Conservation (phyloP, 129 eudicot species). For the Oenanthe sinensis region DNA sequence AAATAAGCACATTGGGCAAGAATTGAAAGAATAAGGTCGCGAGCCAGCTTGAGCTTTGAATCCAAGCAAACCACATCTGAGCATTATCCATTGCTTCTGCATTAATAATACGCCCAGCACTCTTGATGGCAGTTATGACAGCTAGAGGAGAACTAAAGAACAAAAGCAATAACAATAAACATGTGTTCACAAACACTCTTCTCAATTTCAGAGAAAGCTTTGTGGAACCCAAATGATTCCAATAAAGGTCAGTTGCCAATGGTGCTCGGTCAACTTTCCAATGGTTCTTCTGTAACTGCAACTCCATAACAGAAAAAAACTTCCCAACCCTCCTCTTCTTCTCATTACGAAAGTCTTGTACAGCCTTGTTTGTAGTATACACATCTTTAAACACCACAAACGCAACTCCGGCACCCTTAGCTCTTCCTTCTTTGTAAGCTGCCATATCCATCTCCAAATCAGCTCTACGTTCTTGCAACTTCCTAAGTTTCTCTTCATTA, state of each 20-base stretch:
- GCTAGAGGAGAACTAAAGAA: slow-evolving; percentile 97
- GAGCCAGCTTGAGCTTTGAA: slow-evolving; percentile 95
- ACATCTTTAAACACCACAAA: slow-evolving; percentile 97
- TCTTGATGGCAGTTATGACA: slow-evolving; percentile 63
- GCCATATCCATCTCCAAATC: slow-evolving; percentile 97
- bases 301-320: slow-evolving; percentile 75
- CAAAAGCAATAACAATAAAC: slow-evolving; percentile 64
- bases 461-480: slow-evolving; percentile 87
- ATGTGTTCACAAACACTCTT: slow-evolving; percentile 69
- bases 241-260: slow-evolving; percentile 82
- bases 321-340: slow-evolving; percentile 68
- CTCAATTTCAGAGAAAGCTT: slow-evolving; percentile 58
- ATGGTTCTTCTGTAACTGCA: slow-evolving; percentile 84
- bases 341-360: slow-evolving; percentile 78
- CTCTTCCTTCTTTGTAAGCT: slow-evolving; percentile 80
- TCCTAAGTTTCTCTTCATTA: slow-evolving; percentile 69
- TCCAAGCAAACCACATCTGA: slow-evolving; percentile 82
- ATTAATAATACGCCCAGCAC: slow-evolving; percentile 79
- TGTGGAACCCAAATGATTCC: slow-evolving; percentile 94
- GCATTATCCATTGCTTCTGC: slow-evolving; percentile 98
- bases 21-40: slow-evolving; percentile 81
- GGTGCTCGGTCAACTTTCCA: slow-evolving; percentile 98
- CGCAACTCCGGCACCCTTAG: slow-evolving; percentile 95
- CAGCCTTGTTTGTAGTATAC: slow-evolving; percentile 77
- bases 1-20: slow-evolving; percentile 89